Evolutionary conservation across 169 alveolate species (phyloP), one percentile per base, ranked within the genome.

Genomic region (Plasmodium chabaudi): DNA sequence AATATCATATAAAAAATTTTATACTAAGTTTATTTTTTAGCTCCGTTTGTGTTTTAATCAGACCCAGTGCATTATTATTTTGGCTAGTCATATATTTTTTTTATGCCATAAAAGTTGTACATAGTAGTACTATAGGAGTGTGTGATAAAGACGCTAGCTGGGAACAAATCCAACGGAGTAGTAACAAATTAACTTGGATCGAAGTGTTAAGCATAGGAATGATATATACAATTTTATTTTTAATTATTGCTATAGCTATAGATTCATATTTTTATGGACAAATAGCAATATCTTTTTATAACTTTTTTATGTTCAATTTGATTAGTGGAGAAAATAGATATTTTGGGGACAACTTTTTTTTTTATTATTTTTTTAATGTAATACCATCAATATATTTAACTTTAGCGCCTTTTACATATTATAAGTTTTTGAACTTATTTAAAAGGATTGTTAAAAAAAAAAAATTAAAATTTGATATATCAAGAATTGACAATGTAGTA

Each of bases 31-130:
- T 91, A 39, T 44, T 86, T 5, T 67, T 68, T 53, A 88, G 93
- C 39, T 72, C 93, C 19, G 10, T 91, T 25, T 88, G 93, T 72
- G 90, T 87, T n/a, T 44, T 91, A 25, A 72, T 91, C 15, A 87
- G 93, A 27, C 90, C 89, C 5, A 88, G 53, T 44, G 88, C 93
- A 9, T 68, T 65, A 57, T 47, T 72, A 51, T 91, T 91, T 74
- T 91, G 94, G 94, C 1, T 87, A 19, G 15, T 70, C 15, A 56
- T 91, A 44, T 91, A 91, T 71, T 21, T 87, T 13, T 72, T 74
- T 42, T 74, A 79, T 57, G 15, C 84, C 53, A 21, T 79, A 57
- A 42, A 79, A 68, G 1, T 1, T 19, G 12, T 10, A 6, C 47
- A 68, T n/a, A 74, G 56, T 10, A 34, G 56, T 10, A 34, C 42